A percentile compares a stretch with the other conserved stretches of the same genome.
Conservation (phyloP, 2,329 filamentous ascomycete genomes). For the Fusarium coffeatum region DNA sequence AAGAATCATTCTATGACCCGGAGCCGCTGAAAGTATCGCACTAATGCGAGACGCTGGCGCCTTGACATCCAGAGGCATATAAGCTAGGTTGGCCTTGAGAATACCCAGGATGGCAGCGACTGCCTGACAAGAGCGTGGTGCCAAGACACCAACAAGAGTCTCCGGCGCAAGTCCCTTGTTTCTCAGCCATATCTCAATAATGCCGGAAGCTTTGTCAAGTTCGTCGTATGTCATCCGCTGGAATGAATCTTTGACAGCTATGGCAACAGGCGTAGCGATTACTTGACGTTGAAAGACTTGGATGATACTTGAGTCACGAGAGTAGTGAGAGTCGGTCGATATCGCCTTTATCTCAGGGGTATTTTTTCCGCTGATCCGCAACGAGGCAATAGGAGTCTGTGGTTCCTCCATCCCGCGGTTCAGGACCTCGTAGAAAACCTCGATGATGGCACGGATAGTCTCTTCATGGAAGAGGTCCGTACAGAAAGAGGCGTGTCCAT, state of each 20-base stretch:
- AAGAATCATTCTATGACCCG: not conserved
- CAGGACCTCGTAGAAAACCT: not conserved
- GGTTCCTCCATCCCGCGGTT: not conserved
- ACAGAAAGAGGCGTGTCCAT: not conserved
- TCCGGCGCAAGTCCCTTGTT: not conserved
- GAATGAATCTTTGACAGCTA: not conserved
- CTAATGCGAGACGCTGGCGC: not conserved
- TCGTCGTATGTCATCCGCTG: not conserved
- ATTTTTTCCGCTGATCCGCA: not conserved
- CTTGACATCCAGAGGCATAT: constrained; percentile 34
- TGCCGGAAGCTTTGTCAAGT: not conserved
- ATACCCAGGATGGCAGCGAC: constrained; percentile 27
- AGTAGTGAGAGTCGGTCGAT: not conserved
- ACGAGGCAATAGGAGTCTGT: not conserved
- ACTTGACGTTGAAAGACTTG: not conserved
- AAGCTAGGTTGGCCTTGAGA: constrained; percentile 36
- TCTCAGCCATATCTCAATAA: not conserved
- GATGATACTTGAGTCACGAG: not conserved
- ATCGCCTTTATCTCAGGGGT: not conserved
- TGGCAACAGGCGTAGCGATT: not conserved
- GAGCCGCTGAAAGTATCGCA: not conserved
- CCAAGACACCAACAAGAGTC: not conserved
- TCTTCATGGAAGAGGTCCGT: not conserved
- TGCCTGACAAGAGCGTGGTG: not conserved
- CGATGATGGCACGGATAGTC: not conserved